Conservation (phyloP, 306 rosid genomes). For the Trifolium fragiferum region DNA sequence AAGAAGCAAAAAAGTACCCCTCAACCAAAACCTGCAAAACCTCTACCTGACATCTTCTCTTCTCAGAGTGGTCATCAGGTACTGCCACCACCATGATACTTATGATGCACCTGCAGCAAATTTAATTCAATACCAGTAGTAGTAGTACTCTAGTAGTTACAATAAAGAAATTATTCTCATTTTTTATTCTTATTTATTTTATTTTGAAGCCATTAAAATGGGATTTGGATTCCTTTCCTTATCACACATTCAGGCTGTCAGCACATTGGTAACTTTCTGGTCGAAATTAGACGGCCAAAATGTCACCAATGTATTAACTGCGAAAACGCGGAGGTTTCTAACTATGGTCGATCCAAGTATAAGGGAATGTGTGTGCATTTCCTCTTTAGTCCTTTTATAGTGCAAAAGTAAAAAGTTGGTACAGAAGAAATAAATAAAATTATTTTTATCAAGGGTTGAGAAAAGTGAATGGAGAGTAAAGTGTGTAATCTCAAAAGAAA, state of each 20-base stretch:
- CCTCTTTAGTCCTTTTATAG: background rate
- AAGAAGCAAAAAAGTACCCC: conserved; percentile 51
- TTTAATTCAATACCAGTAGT: background rate
- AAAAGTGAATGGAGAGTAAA: background rate
- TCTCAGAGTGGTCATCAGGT: conserved; percentile 66
- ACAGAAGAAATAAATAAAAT: conserved; percentile 2
- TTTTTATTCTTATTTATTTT: background rate
- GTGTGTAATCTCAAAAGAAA: background rate
- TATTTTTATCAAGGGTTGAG: background rate
- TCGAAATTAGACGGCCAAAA: too few species aligned
- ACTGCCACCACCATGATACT: conserved; percentile 35
- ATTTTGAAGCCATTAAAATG: background rate
- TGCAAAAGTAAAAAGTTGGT: conserved; percentile 12
- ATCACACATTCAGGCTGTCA: too few species aligned
- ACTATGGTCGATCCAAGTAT: too few species aligned
- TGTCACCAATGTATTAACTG: too few species aligned
- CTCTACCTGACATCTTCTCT: conserved; percentile 51
- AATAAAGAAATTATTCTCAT: conserved; percentile 17
- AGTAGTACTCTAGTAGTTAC: background rate
- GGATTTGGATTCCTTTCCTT: too few species aligned
- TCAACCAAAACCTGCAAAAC: conserved; percentile 54
- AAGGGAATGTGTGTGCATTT: background rate
- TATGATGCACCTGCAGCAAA: background rate
- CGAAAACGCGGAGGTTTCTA: too few species aligned
- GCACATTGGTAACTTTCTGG: too few species aligned